phyloP scores from a whole-genome alignment of 257 asterid genomes.

The Solanum tarijense region DNA sequence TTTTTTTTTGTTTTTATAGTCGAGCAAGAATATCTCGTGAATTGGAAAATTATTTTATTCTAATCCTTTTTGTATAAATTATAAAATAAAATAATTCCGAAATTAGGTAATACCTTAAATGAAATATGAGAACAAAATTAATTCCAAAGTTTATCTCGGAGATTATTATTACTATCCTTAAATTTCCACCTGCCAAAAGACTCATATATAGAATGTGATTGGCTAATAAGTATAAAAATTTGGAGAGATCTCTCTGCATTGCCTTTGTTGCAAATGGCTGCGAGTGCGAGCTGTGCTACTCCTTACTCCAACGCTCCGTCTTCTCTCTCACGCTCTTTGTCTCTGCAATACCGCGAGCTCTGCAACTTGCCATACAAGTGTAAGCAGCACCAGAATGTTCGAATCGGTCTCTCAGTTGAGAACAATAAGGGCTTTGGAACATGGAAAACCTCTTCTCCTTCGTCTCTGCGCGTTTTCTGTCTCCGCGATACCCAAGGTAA shows the following conservation, averaged over 20 bases:
- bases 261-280: constrained; percentile 26
- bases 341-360: neutral
- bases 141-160: no score
- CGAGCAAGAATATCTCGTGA: neutral
- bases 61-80: neutral
- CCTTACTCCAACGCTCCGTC: constrained; percentile 12
- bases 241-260: neutral
- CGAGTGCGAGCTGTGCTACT: constrained; percentile 7
- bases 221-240: neutral
- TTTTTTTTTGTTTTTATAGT: no score
- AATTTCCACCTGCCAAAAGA: neutral
- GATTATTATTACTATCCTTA: neutral
- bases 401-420: constrained; percentile 21
- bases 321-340: constrained; percentile 14
- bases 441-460: constrained; percentile 17
- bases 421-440: constrained; percentile 17
- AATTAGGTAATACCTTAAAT: neutral
- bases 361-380: constrained; percentile 13
- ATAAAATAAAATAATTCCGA: neutral
- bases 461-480: constrained; percentile 26
- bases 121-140: neutral
- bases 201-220: neutral
- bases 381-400: constrained; percentile 17
- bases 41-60: neutral
- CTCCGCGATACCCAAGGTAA: constrained; percentile 38